These are phyloP conservation scores for Cornus florida DNA, from an alignment of 148 eudicot genomes.

Conservation along the genomic window DNA sequence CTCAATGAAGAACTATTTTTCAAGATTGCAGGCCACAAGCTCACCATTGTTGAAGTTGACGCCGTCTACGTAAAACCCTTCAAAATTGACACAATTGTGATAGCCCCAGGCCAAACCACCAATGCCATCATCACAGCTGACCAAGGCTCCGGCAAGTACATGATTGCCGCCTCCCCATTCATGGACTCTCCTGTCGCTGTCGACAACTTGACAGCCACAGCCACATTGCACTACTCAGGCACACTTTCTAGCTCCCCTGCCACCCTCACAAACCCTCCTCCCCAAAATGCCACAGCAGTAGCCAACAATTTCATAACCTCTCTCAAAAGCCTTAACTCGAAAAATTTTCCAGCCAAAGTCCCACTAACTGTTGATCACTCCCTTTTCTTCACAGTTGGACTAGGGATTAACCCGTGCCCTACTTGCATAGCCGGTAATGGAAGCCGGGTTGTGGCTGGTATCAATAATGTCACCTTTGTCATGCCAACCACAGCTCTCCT, in stretches of 20 bases:
- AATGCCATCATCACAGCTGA: constrained; percentile 39
- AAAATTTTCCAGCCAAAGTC: constrained; percentile 46
- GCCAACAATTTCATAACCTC: constrained; percentile 34
- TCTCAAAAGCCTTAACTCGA: constrained; percentile 42
- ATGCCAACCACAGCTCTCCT: constrained; percentile 53
- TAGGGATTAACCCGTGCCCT: constrained; percentile 46
- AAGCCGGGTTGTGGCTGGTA: constrained; percentile 37
- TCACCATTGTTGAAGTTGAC: constrained; percentile 55
- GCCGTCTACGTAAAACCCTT: constrained; percentile 61
- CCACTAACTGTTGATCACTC: constrained; percentile 41
- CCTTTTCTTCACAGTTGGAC: constrained; percentile 42
- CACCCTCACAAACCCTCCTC: constrained; percentile 28
- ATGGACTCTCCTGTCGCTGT: constrained; percentile 44
- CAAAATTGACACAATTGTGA: constrained; percentile 38
- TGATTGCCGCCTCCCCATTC: constrained; percentile 43
- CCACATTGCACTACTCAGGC: constrained; percentile 44
- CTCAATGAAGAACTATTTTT: constrained; percentile 67
- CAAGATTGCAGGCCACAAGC: constrained; percentile 54
- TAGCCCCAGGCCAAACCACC: constrained; percentile 63
- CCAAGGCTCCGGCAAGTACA: constrained; percentile 33
- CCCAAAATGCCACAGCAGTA: constrained; percentile 43
- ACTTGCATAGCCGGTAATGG: constrained; percentile 46
- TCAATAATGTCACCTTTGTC: constrained; percentile 53
- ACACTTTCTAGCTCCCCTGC: constrained; percentile 27
- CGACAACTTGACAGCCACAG: constrained; percentile 51